A percentile compares a stretch with the other conserved stretches of the same genome.
phyloP scores from a whole-genome alignment of 345 rosid genomes.

The Cardamine occulta region DNA sequence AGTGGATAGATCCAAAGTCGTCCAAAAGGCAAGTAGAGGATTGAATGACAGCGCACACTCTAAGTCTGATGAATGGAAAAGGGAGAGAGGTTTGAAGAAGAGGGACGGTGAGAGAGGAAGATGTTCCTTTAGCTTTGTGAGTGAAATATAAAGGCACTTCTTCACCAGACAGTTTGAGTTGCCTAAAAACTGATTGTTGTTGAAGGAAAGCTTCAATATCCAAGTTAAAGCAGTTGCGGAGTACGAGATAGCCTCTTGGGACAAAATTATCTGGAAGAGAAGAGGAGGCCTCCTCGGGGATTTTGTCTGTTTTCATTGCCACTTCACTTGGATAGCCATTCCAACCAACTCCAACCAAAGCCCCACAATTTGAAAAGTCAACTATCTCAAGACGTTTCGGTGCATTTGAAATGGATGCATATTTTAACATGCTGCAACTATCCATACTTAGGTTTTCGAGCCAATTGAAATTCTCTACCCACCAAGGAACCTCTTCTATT shows the following conservation, averaged over 20 bases:
- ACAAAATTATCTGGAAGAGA: neutral
- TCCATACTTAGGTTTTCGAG: neutral
- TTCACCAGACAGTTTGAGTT: neutral
- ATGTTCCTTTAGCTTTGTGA: neutral
- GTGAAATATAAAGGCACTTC: slow-evolving; percentile 17
- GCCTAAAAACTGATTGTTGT: neutral
- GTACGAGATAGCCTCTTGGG: neutral
- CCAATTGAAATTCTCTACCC: neutral
- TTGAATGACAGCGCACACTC: neutral
- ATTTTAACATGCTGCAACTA: neutral
- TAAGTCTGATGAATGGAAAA: neutral
- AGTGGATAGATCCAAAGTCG: no score
- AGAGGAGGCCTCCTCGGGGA: neutral
- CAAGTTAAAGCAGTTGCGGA: neutral
- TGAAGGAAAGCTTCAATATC: neutral
- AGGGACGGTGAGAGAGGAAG: neutral
- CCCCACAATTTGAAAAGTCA: neutral
- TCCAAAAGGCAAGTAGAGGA: no score
- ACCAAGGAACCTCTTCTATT: slow-evolving; percentile 1
- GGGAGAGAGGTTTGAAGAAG: neutral
- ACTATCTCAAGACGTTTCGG: rapidly evolving
- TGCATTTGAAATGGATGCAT: neutral
- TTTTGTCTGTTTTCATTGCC: neutral
- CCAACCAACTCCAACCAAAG: neutral
- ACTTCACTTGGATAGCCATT: neutral